Percentiles rank a stretch among this genome's conserved stretches.
phyloP scores from a whole-genome alignment of 2,329 filamentous ascomycete species.

The Lecanicillium sp. region DNA sequence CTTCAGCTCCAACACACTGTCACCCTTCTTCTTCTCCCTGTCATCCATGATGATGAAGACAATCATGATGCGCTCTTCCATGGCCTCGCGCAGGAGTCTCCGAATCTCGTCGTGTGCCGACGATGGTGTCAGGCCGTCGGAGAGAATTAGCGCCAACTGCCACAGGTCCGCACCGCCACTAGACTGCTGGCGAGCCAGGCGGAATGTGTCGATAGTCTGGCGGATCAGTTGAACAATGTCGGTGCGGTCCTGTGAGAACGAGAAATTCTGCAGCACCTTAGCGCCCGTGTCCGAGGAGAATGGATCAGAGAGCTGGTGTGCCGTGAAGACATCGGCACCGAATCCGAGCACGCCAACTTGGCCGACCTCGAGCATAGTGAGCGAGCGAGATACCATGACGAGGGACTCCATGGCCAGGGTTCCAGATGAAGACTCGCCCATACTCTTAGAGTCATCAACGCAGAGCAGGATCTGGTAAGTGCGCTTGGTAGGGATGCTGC shows the following conservation, averaged over 20 bases:
- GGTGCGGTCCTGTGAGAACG: conserved; percentile 78
- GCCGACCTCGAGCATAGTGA: conserved; percentile 90
- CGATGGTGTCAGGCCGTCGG: conserved; percentile 83
- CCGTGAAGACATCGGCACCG: conserved; percentile 74
- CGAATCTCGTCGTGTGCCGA: conserved; percentile 76
- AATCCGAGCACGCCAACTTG: conserved; percentile 91
- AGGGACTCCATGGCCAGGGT: conserved; percentile 88
- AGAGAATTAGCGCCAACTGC: conserved; percentile 91
- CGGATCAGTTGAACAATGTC: conserved; percentile 76
- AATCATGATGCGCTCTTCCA: conserved; percentile 93
- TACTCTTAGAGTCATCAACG: conserved; percentile 90
- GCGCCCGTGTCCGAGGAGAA: conserved; percentile 73
- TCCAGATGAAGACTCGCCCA: conserved; percentile 75
- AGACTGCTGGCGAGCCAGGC: conserved; percentile 61
- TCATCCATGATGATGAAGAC: conserved; percentile 95
- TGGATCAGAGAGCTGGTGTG: conserved; percentile 76
- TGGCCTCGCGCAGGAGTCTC: conserved; percentile 75
- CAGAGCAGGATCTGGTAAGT: conserved; percentile 96
- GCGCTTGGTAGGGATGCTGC: conserved; percentile 84
- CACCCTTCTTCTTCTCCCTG: conserved; percentile 39
- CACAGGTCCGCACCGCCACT: conserved; percentile 64
- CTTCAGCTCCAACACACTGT: conserved; percentile 80
- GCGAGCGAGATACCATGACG: conserved; percentile 78
- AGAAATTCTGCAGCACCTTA: conserved; percentile 78
- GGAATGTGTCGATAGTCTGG: conserved; percentile 75